Evolutionary conservation across 208 protist species (phyloP).

Genomic region (Acanthamoeba lenticulata): DNA sequence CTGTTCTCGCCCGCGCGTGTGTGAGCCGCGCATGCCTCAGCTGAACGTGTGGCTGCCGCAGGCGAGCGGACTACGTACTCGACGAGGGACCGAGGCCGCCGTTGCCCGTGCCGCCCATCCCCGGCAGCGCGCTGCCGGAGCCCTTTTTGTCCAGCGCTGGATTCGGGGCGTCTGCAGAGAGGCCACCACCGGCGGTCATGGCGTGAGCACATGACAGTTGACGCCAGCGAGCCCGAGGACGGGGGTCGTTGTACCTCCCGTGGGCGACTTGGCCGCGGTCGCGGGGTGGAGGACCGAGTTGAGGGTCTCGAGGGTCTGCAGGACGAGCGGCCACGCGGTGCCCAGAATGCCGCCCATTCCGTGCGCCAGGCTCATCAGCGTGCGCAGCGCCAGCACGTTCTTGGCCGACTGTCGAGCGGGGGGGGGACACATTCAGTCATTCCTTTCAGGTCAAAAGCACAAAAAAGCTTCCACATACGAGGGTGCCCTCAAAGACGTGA

Average conservation of each 20-base stretch:
- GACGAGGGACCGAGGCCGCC: background rate
- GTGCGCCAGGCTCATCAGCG: slow-evolving; percentile 78
- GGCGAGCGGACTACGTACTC: no score
- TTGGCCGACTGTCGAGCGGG: slow-evolving; percentile 14
- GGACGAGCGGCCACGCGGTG: slow-evolving; percentile 74
- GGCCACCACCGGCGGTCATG: no score
- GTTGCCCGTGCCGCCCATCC: slow-evolving; percentile 2
- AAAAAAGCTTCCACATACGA: background rate
- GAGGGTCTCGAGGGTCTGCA: slow-evolving; percentile 74
- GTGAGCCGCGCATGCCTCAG: background rate
- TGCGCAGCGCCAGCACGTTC: slow-evolving; percentile 75
- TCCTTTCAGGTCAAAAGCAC: background rate
- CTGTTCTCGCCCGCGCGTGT: background rate
- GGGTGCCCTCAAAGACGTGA: slow-evolving; percentile 17
- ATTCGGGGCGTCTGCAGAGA: background rate
- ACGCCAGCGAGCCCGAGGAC: background rate
- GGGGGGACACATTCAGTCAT: background rate
- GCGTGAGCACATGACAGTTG: no score
- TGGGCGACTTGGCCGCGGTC: slow-evolving; percentile 4
- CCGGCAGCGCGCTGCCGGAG: background rate
- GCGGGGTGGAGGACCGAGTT: slow-evolving; percentile 59
- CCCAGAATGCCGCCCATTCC: slow-evolving; percentile 79
- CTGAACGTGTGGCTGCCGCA: background rate
- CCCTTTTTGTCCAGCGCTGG: background rate
- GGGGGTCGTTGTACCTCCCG: no score